Evolutionary conservation across 2,329 filamentous ascomycete genomes (phyloP).

Genomic region (Arthroderma uncinatum): DNA sequence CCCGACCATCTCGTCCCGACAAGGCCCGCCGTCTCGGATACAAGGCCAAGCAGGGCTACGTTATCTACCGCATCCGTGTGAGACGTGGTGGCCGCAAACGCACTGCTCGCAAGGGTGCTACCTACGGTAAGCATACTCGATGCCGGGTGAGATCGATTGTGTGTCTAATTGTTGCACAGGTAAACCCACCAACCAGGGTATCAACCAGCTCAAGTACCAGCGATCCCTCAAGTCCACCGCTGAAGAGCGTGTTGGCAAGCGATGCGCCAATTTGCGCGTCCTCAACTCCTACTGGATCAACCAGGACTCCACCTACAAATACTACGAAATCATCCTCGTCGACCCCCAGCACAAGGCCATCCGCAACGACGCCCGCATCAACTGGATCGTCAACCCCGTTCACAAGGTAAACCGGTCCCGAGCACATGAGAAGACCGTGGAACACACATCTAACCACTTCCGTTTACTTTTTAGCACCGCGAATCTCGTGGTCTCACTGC

Average conservation of each 20-base stretch:
- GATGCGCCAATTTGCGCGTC: conserved; percentile 97
- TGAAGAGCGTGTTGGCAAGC: conserved; percentile 98
- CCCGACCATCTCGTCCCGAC: conserved; percentile 94
- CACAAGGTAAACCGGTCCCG: conserved; percentile 57
- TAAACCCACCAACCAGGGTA: conserved; percentile 99
- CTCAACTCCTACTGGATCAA: conserved; percentile 99
- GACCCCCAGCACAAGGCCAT: conserved; percentile 99
- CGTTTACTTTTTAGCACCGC: conserved; percentile 56
- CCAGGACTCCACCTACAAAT: conserved; percentile 99
- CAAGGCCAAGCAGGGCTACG: conserved; percentile 99
- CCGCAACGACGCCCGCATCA: conserved; percentile 97
- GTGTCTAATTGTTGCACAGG: conserved; percentile 44
- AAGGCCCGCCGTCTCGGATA: conserved; percentile 99
- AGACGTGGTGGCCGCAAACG: conserved; percentile 98
- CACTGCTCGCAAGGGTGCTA: conserved; percentile 94
- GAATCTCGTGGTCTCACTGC: conserved; percentile 93
- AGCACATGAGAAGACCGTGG: not conserved
- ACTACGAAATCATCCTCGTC: conserved; percentile 99
- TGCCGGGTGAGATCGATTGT: not conserved
- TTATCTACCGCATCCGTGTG: conserved; percentile 98
- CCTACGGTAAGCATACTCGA: conserved; percentile 62
- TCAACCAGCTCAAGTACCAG: conserved; percentile 99
- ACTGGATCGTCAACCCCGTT: conserved; percentile 99
- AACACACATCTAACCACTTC: conserved; percentile 5
- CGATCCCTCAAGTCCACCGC: conserved; percentile 94